phyloP scores from a whole-genome alignment of 2,329 filamentous ascomycete species.

The Plectosphaerella plurivora region DNA sequence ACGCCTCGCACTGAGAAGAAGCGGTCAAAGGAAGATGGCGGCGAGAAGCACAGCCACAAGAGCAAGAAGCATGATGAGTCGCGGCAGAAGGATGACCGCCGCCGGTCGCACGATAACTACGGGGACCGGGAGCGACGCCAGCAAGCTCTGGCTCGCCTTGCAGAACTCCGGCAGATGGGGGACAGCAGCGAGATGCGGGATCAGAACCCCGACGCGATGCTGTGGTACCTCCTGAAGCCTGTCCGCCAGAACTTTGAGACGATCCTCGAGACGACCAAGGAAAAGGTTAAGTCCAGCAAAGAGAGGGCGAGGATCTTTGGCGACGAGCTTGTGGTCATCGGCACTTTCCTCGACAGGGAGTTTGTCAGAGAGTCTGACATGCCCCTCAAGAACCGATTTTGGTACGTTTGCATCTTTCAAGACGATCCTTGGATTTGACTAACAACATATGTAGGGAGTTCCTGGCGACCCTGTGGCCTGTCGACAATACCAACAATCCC shows the following conservation, averaged over 20 bases:
- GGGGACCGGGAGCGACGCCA: slow-evolving; percentile 28
- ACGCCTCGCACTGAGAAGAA: slow-evolving; percentile 20
- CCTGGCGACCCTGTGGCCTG: slow-evolving; percentile 39
- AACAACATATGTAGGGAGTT: slow-evolving; percentile 31
- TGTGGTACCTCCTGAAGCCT: slow-evolving; percentile 49
- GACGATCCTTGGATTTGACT: background rate
- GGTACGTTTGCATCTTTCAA: slow-evolving; percentile 4
- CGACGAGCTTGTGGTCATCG: slow-evolving; percentile 55
- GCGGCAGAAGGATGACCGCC: slow-evolving; percentile 22
- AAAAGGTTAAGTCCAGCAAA: slow-evolving; percentile 58
- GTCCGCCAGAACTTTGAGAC: slow-evolving; percentile 56
- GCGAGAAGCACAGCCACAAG: slow-evolving; percentile 19
- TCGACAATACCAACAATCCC: slow-evolving; percentile 38
- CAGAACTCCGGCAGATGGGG: slow-evolving; percentile 38
- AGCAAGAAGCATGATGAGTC: slow-evolving; percentile 30
- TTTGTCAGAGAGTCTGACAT: slow-evolving; percentile 30
- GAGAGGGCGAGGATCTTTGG: slow-evolving; percentile 59
- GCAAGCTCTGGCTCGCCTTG: slow-evolving; percentile 33
- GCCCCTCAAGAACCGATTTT: slow-evolving; percentile 14
- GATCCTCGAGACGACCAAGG: slow-evolving; percentile 57
- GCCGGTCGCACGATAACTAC: slow-evolving; percentile 15
- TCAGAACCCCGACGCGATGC: slow-evolving; percentile 39
- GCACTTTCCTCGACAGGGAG: slow-evolving; percentile 50
- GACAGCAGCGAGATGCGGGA: slow-evolving; percentile 46
- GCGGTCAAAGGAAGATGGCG: slow-evolving; percentile 20